These are phyloP conservation scores for Moelleriella libera DNA, from an alignment of 2,329 filamentous ascomycete species.

Conservation along the genomic window DNA sequence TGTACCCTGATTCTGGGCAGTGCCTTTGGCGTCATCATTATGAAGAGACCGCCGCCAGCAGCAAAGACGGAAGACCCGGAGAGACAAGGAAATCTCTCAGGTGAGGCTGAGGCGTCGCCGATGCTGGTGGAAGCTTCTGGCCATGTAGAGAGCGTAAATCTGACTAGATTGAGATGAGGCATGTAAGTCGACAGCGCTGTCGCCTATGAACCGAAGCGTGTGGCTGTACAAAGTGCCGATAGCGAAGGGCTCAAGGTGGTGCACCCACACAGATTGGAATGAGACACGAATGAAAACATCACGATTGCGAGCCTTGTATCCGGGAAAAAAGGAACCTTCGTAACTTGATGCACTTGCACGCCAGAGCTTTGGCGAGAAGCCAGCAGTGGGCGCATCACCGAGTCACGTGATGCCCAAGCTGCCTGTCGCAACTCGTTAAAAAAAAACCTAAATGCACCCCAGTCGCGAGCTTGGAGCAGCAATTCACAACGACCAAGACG, in stretches of 20 bases:
- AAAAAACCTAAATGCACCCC: not conserved
- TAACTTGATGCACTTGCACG: too few relatives aligned
- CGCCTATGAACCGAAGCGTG: too few relatives aligned
- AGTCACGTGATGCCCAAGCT: not conserved
- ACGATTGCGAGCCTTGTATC: too few relatives aligned
- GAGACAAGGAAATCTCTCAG: constrained; percentile 13
- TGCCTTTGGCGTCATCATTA: constrained; percentile 34
- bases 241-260: too few relatives aligned
- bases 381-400: not conserved
- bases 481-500: not conserved
- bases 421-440: not conserved
- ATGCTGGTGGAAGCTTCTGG: constrained; percentile 22
- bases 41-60: constrained; percentile 19
- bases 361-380: too few relatives aligned
- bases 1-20: constrained; percentile 39
- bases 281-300: too few relatives aligned
- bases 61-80: constrained; percentile 19
- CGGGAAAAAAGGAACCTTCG: too few relatives aligned
- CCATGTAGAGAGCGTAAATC: constrained; percentile 9
- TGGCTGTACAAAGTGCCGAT: too few relatives aligned
- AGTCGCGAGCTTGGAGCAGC: not conserved
- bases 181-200: too few relatives aligned
- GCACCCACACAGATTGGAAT: too few relatives aligned
- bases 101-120: constrained; percentile 21
- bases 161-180: not conserved